phyloP scores from a whole-genome alignment of 1,284 basidiomycete species.

The Sporisorium sorghi region DNA sequence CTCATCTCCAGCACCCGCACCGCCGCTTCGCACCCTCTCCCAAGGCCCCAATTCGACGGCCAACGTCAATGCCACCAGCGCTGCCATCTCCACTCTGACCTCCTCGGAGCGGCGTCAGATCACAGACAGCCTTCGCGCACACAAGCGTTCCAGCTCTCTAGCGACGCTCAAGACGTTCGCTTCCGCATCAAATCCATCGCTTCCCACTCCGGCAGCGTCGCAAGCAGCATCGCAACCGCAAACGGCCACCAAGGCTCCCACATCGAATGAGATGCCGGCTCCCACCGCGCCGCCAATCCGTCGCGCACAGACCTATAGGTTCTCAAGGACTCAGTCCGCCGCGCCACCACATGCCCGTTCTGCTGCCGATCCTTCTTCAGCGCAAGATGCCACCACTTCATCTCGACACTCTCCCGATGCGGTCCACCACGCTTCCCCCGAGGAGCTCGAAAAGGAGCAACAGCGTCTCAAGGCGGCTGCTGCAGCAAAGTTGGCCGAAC shows the following conservation, averaged over 20 bases:
- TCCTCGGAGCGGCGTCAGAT: slow-evolving; percentile 31
- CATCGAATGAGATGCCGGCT: slow-evolving; percentile 32
- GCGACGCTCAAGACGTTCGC: slow-evolving; percentile 35
- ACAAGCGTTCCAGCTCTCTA: slow-evolving; percentile 40
- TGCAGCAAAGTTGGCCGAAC: slow-evolving; percentile 57
- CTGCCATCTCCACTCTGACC: slow-evolving; percentile 33
- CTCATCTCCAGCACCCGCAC: slow-evolving; percentile 42
- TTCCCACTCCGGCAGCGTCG: neutral
- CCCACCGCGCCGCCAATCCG: slow-evolving; percentile 39
- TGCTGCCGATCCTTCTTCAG: slow-evolving; percentile 2
- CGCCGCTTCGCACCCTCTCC: slow-evolving; percentile 37
- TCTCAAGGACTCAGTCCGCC: slow-evolving; percentile 35
- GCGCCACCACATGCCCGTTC: slow-evolving; percentile 27
- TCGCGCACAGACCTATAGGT: slow-evolving; percentile 30
- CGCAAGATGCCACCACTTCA: neutral
- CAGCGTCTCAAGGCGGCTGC: slow-evolving; percentile 44
- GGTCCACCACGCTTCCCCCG: slow-evolving; percentile 9
- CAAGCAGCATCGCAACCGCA: neutral
- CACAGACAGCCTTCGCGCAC: slow-evolving; percentile 28
- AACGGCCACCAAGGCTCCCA: neutral
- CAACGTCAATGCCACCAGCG: slow-evolving; percentile 43
- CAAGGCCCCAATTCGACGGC: slow-evolving; percentile 28
- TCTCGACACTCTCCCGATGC: slow-evolving; percentile 9
- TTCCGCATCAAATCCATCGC: slow-evolving; percentile 20
- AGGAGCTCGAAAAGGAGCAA: slow-evolving; percentile 43